Conservation (phyloP, 2,329 filamentous ascomycete genomes). For the Fusarium nygamai region DNA sequence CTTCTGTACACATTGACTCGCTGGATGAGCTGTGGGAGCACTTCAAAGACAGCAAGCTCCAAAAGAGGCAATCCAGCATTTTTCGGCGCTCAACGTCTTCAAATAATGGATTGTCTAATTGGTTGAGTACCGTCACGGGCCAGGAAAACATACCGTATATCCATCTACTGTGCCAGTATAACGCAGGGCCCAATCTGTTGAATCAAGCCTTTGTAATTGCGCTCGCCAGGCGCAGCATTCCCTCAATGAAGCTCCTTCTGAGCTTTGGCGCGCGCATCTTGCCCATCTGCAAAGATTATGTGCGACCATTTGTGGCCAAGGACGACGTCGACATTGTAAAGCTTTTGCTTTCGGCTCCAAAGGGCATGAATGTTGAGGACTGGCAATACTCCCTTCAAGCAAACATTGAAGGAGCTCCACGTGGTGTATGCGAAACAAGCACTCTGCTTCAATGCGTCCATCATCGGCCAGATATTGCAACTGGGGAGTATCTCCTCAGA, state of each 20-base stretch:
- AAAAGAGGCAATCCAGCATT: constrained; percentile 1
- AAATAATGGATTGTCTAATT: not conserved
- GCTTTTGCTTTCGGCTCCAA: not conserved
- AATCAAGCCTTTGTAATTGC: not conserved
- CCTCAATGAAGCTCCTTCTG: not conserved
- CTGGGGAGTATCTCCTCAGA: not conserved
- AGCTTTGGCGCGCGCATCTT: not conserved
- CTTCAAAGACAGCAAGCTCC: constrained; percentile 2
- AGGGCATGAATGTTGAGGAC: not conserved
- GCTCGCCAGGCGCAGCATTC: not conserved
- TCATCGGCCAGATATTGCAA: not conserved
- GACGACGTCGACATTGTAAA: not conserved
- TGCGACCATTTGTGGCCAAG: not conserved
- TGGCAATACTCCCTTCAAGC: not conserved
- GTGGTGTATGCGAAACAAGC: not conserved
- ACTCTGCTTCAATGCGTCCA: not conserved
- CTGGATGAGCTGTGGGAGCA: constrained; percentile 24
- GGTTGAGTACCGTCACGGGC: not conserved
- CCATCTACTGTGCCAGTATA: not conserved
- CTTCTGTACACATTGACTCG: not conserved
- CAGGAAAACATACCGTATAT: not conserved
- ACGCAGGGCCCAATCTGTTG: not conserved
- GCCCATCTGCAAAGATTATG: not conserved
- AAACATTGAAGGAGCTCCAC: not conserved
- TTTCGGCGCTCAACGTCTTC: not conserved